These are phyloP conservation scores for Beta macrorhiza DNA, from an alignment of 179 eudicot genomes.

Conservation along the genomic window DNA sequence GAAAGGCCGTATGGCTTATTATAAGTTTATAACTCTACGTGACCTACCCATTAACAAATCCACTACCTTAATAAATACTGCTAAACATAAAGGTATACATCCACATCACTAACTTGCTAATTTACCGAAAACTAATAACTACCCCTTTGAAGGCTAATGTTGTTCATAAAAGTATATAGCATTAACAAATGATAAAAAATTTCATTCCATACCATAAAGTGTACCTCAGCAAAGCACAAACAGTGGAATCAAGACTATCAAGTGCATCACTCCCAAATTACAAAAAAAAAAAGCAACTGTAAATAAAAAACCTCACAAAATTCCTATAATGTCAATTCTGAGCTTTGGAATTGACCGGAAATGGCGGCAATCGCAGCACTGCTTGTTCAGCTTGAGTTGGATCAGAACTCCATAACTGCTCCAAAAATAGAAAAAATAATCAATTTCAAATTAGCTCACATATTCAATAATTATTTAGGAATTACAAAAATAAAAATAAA, in stretches of 20 bases:
- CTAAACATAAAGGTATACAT: too few relatives aligned
- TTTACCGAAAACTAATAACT: too few relatives aligned
- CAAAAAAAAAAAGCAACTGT: neutral
- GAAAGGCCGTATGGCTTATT: too few relatives aligned
- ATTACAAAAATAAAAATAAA: too few relatives aligned
- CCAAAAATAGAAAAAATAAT: neutral
- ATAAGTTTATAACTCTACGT: too few relatives aligned
- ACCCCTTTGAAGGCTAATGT: neutral
- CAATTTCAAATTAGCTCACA: neutral
- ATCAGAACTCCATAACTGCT: slow-evolving; percentile 37
- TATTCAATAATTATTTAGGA: too few relatives aligned
- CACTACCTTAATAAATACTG: too few relatives aligned
- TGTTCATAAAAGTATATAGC: neutral
- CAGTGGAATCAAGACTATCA: too few relatives aligned
- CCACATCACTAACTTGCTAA: too few relatives aligned
- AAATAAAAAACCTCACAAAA: neutral
- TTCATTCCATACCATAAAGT: neutral
- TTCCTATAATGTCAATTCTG: slow-evolving; percentile 9
- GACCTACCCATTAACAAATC: too few relatives aligned
- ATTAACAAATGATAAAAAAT: neutral
- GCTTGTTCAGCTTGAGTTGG: slow-evolving; percentile 40
- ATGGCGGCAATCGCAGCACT: slow-evolving; percentile 37
- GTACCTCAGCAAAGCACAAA: neutral
- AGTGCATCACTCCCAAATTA: neutral
- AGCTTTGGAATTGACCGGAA: slow-evolving; percentile 19